Evolutionary conservation across 2,329 filamentous ascomycete species (phyloP), one percentile per base, ranked within the genome.

Genomic region (Elsinoe fawcettii): DNA sequence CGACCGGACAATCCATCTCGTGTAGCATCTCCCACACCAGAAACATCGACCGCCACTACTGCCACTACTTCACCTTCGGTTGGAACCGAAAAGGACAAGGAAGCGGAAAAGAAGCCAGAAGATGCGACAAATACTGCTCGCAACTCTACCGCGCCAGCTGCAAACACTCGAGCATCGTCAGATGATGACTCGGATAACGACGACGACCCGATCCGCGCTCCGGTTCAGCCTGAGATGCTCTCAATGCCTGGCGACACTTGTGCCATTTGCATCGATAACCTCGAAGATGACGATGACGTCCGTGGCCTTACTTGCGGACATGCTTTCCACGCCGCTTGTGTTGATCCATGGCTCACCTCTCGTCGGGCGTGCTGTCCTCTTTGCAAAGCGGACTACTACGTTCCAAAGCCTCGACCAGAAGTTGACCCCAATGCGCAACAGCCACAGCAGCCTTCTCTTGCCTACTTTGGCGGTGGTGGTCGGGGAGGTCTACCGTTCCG

Each of bases 351-450:
- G 93, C 76, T 99, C 62, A 99, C 93, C 8, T 91, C 88, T 67
- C 84, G 93, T 61, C 86, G 92, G 63, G 93, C 93, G 23, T 97
- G 92, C 76, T 99, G 93, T 70, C 93, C 93, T 5, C 84, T 99
- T 5, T 99, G 93, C 78, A 99, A 99, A 75, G 89, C 92, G 39
- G 93, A 99, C 69, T 99, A 97, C 71, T 97, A 95, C 71, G 86
- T 90, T 2, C 92, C 93, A 0, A 97, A 97, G 73, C 89, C 90
- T 53, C 87, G 90, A 14, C 78, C 87, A 60, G 76, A 77, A 54
- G 63, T 60, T 22, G 59, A 59, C 18, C 59, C 57, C 3, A 36
- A 57, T 11, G 58, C 53, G 5, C 59, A 57, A 14, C 46, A 64
- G 36, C 66, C 66, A 5, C 60, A 62, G 23, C 60, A 62, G 11